A percentile compares a stretch with the other conserved stretches of the same genome.
These are phyloP conservation scores for Corymbia citriodora DNA, from an alignment of 441 rosid genomes.

Conservation along the genomic window DNA sequence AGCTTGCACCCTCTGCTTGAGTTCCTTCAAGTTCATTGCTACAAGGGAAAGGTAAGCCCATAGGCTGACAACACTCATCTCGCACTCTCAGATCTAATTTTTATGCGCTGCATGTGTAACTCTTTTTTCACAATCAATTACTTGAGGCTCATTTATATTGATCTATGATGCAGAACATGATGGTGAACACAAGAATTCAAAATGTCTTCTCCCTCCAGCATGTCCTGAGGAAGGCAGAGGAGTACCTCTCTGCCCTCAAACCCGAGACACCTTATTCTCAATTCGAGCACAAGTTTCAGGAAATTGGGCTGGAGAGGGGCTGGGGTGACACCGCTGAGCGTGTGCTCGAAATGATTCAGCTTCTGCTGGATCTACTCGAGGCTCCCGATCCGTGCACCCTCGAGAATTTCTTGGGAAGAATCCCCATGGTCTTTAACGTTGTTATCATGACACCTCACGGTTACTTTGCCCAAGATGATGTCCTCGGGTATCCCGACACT, in stretches of 20 bases:
- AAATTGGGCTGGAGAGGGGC: slow-evolving; percentile 88
- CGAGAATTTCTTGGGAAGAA: slow-evolving; percentile 72
- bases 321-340: slow-evolving; percentile 88
- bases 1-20: slow-evolving; percentile 81
- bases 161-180: slow-evolving; percentile 55
- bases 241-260: slow-evolving; percentile 51
- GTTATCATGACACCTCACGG: slow-evolving; percentile 93
- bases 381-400: slow-evolving; percentile 95
- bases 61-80: neutral
- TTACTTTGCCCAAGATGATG: slow-evolving; percentile 93
- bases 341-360: slow-evolving; percentile 75
- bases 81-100: neutral
- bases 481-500: slow-evolving; percentile 96
- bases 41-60: slow-evolving; percentile 67
- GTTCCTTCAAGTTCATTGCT: slow-evolving; percentile 77
- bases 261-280: slow-evolving; percentile 47
- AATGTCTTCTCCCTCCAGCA: slow-evolving; percentile 61
- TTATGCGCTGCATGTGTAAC: neutral
- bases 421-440: slow-evolving; percentile 91
- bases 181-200: slow-evolving; percentile 74
- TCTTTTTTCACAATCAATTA: neutral
- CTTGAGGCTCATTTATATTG: neutral
- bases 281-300: slow-evolving; percentile 67
- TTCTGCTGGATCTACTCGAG: slow-evolving; percentile 88
- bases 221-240: slow-evolving; percentile 88